Evolutionary conservation across 257 asterid genomes (phyloP).

Genomic region (Anisodus acutangulus): DNA sequence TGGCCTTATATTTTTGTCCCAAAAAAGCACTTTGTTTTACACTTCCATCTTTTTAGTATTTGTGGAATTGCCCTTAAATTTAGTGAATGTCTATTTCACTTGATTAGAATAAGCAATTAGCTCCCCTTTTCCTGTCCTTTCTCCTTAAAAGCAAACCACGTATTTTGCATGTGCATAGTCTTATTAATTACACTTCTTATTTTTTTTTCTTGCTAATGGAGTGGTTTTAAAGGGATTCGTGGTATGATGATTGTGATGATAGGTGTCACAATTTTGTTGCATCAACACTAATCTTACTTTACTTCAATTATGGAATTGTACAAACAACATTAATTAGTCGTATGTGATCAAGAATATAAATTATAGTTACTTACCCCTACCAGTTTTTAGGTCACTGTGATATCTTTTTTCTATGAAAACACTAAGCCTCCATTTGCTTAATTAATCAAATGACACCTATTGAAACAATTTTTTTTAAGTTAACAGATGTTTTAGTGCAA

Average conservation of each 20-base stretch:
- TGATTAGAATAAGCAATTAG: not conserved
- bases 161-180: not conserved
- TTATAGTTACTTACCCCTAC: not conserved
- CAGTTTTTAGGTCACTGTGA: not conserved
- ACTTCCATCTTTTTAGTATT: no score
- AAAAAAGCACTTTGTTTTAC: no score
- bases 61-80: no score
- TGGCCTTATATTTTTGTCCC: no score
- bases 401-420: not conserved
- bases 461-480: not conserved
- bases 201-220: not conserved
- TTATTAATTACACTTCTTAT: not conserved
- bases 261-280: not conserved
- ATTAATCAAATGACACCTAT: not conserved
- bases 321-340: not conserved
- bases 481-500: not conserved
- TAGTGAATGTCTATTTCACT: not conserved
- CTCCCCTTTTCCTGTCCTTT: not conserved
- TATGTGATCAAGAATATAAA: not conserved
- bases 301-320: not conserved
- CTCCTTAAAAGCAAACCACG: not conserved
- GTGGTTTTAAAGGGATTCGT: not conserved
- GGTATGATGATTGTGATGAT: not conserved
- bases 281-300: not conserved
- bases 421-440: not conserved